A percentile compares a stretch with the other conserved stretches of the same genome.
Conservation (phyloP, 169 alveolate genomes). For the Cryptosporidium sp. region DNA sequence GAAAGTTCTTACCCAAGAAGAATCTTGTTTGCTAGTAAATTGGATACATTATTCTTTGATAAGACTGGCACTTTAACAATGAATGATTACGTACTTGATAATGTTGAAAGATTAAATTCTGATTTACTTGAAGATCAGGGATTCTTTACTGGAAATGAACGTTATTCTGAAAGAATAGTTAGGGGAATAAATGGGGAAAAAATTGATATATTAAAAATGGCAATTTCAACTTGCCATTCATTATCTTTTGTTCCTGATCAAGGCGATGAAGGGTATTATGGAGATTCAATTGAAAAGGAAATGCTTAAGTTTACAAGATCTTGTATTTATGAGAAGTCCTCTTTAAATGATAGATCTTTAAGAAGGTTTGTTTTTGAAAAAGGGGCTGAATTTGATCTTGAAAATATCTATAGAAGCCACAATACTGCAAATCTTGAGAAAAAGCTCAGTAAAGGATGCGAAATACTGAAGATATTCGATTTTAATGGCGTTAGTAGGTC, state of each 20-base stretch:
- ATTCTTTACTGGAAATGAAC: conserved; percentile 9
- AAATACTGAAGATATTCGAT: conserved; percentile 22
- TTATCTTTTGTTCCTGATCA: conserved; percentile 13
- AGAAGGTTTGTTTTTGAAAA: conserved; percentile 21
- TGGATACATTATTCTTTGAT: conserved; percentile 25
- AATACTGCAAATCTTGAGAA: not conserved
- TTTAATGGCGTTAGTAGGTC: conserved; percentile 14
- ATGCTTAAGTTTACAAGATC: conserved; percentile 37
- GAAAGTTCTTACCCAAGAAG: conserved; percentile 42
- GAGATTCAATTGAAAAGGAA: conserved; percentile 53
- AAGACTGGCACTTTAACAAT: conserved; percentile 53
- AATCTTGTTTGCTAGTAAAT: conserved; percentile 48
- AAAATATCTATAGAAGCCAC: not conserved
- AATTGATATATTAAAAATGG: conserved; percentile 40
- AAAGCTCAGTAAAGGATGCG: not conserved
- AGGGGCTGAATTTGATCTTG: not conserved
- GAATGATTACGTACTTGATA: conserved; percentile 14
- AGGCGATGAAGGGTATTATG: not conserved
- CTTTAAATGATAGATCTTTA: not conserved
- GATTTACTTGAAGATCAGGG: conserved; percentile 6
- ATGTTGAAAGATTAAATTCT: conserved; percentile 32
- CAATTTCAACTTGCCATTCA: conserved; percentile 51
- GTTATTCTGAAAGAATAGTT: not conserved
- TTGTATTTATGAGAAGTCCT: not conserved
- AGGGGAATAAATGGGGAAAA: not conserved